A percentile compares a stretch with the other conserved stretches of the same genome.
Conservation (phyloP, 2,329 filamentous ascomycete species). For the Bipolaris gigantea region DNA sequence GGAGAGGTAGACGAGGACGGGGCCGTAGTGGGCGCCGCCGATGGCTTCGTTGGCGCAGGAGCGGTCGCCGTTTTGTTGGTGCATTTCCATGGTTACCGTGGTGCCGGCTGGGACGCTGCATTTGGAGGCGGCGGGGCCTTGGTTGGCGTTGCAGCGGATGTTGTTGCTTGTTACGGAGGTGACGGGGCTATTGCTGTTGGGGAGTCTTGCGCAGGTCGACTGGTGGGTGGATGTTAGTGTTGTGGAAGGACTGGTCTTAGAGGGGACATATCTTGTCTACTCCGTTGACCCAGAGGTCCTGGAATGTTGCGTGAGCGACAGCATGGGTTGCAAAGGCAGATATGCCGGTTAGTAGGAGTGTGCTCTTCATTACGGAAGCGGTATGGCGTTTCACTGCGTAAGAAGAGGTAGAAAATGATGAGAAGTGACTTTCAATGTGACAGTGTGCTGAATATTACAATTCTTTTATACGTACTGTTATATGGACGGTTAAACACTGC, state of each 20-base stretch:
- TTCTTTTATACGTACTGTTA: constrained; percentile 8
- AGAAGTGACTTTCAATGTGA: too few relatives aligned
- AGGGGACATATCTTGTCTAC: constrained; percentile 28
- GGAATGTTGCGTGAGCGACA: constrained; percentile 35
- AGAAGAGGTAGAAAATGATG: not conserved
- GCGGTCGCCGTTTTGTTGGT: constrained; percentile 57
- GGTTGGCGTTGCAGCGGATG: constrained; percentile 52
- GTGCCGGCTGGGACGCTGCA: constrained; percentile 54
- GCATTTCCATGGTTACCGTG: constrained; percentile 52
- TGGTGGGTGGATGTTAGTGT: constrained; percentile 13
- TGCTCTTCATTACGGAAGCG: constrained; percentile 4
- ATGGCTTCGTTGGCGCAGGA: constrained; percentile 49
- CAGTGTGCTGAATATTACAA: not conserved
- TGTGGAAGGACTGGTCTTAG: not conserved
- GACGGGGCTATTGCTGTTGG: constrained; percentile 44
- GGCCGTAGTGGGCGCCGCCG: constrained; percentile 42
- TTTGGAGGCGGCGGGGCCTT: constrained; percentile 40
- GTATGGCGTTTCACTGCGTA: not conserved
- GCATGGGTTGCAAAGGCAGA: constrained; percentile 35
- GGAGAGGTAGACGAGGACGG: constrained; percentile 45
- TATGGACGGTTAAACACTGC: not conserved
- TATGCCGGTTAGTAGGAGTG: constrained; percentile 11
- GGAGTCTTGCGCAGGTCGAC: constrained; percentile 32
- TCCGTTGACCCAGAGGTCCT: constrained; percentile 40
- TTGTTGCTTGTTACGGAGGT: constrained; percentile 56